Percentiles rank a stretch among this genome's conserved stretches.
Conservation (phyloP, 345 rosid species). For the Populus nigra region DNA sequence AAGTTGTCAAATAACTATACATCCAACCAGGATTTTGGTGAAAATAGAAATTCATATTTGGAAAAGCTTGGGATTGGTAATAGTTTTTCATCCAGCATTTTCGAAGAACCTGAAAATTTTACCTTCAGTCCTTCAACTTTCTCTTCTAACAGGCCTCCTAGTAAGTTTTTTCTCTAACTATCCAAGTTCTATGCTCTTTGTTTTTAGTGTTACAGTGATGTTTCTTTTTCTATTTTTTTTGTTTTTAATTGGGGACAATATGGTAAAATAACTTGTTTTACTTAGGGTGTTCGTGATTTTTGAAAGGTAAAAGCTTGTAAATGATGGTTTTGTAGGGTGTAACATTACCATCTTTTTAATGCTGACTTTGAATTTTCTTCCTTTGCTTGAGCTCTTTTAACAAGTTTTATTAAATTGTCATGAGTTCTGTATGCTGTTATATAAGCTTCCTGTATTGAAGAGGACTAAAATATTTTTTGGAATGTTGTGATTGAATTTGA, state of each 20-base stretch:
- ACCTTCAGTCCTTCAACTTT: constrained; percentile 24
- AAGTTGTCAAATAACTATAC: constrained; percentile 41
- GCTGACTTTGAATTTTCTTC: not conserved
- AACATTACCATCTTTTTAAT: no score
- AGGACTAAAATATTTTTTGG: not conserved
- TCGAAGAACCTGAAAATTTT: constrained; percentile 47
- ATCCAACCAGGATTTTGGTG: constrained; percentile 38
- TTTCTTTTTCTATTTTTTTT: not conserved
- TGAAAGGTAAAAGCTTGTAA: no score
- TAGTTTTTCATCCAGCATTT: constrained; percentile 47
- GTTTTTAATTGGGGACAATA: not conserved
- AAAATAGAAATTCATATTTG: constrained; percentile 37
- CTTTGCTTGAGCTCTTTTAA: not conserved
- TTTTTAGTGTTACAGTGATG: not conserved
- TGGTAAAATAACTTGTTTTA: not conserved
- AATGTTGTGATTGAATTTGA: not conserved
- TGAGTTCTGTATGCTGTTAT: no score
- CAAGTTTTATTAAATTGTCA: no score
- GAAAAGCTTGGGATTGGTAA: constrained; percentile 44
- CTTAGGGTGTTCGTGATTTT: no score
- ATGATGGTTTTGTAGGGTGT: no score
- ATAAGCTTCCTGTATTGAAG: no score
- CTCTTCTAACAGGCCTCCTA: constrained; percentile 54
- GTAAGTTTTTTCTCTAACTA: constrained; percentile 37
- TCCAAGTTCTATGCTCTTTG: not conserved